A percentile compares a stretch with the other conserved stretches of the same genome.
Conservation (phyloP, 805 yeast species). For the Lachancea meyersii region DNA sequence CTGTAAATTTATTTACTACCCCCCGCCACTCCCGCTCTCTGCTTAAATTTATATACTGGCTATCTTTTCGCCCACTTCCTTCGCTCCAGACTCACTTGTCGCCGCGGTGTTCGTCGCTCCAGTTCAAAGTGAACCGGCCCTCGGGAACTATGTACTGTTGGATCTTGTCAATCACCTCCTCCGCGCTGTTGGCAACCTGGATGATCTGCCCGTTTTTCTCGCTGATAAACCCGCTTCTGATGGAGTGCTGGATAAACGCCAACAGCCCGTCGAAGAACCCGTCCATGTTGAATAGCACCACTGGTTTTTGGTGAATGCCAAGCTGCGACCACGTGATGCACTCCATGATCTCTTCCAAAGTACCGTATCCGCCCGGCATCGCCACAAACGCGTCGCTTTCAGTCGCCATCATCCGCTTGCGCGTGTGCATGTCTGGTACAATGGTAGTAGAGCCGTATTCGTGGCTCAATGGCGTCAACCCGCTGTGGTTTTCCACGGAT, state of each 20-base stretch:
- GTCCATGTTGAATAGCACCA: slow-evolving; percentile 67
- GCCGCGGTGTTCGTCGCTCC: slow-evolving; percentile 40
- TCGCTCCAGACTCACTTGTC: neutral
- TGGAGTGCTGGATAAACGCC: slow-evolving; percentile 53
- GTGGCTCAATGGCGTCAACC: slow-evolving; percentile 50
- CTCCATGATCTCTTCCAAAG: slow-evolving; percentile 84
- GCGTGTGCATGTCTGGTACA: slow-evolving; percentile 84
- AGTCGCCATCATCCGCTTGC: slow-evolving; percentile 79
- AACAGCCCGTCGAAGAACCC: slow-evolving; percentile 75
- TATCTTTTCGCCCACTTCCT: too few species aligned
- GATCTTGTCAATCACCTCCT: slow-evolving; percentile 59
- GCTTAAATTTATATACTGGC: too few species aligned
- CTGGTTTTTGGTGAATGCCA: slow-evolving; percentile 78
- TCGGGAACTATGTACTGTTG: slow-evolving; percentile 59
- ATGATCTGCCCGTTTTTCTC: slow-evolving; percentile 60
- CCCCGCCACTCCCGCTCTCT: too few species aligned
- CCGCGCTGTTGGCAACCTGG: slow-evolving; percentile 59
- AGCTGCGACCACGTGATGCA: slow-evolving; percentile 87
- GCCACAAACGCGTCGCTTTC: slow-evolving; percentile 86
- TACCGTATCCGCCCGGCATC: slow-evolving; percentile 89
- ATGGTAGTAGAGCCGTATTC: slow-evolving; percentile 72
- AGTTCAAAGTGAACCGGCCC: slow-evolving; percentile 66
- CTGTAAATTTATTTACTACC: too few species aligned
- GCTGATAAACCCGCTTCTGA: slow-evolving; percentile 61
- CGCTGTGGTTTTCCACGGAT: slow-evolving; percentile 56